Conservation (phyloP, 768 basidiomycete species). For the Rickenella mellea region DNA sequence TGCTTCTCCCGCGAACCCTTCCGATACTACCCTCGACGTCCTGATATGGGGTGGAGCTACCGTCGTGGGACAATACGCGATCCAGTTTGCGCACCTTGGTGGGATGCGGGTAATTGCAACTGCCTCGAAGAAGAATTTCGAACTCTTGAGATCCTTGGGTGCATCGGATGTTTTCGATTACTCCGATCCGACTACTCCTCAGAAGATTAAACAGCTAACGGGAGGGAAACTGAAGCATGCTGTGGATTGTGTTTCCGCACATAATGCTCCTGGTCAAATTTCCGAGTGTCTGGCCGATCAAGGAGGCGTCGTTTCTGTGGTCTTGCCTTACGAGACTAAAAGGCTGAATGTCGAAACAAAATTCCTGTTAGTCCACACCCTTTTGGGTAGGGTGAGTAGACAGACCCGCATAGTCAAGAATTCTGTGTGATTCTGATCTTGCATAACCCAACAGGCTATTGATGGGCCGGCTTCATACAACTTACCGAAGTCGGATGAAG, state of each 20-base stretch:
- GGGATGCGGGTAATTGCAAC: conserved; percentile 24
- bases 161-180: conserved; percentile 25
- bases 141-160: conserved; percentile 25
- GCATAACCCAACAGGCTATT: no score
- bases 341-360: background rate
- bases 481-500: no score
- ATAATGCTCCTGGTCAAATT: background rate
- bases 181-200: conserved; percentile 7
- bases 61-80: conserved; percentile 24
- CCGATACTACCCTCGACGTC: conserved; percentile 8
- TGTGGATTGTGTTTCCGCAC: conserved; percentile 1
- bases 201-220: conserved; percentile 5
- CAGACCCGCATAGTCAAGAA: no score
- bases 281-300: background rate
- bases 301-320: background rate
- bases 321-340: background rate
- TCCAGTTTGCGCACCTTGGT: conserved; percentile 21
- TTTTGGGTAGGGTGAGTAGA: no score
- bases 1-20: background rate
- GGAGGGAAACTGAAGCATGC: background rate
- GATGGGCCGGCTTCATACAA: no score
- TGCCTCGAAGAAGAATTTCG: conserved; percentile 24
- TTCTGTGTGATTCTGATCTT: no score
- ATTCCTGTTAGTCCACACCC: no score
- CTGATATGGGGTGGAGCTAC: conserved; percentile 21